Evolutionary conservation across 768 basidiomycete species (phyloP).

Genomic region (Hygrocybe punicea): DNA sequence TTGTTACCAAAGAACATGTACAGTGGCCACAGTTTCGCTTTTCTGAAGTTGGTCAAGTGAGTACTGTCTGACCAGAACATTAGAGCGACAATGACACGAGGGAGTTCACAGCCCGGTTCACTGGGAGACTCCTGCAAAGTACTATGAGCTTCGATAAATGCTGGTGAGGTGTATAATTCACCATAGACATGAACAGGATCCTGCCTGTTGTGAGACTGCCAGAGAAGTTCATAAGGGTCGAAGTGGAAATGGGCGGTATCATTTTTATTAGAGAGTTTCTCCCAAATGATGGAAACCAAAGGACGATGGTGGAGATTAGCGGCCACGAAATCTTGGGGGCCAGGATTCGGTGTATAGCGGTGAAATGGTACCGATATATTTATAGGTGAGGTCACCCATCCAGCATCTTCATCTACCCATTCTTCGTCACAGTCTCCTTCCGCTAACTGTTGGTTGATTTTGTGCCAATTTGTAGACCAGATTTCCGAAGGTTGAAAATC

Average conservation of each 20-base stretch:
- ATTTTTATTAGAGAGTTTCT: constrained; percentile 8
- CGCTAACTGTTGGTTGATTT: background rate
- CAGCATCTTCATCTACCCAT: constrained; percentile 12
- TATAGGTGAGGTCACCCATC: constrained; percentile 11
- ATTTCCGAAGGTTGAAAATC: constrained; percentile 10
- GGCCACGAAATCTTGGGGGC: constrained; percentile 6
- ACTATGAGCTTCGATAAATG: constrained; percentile 16
- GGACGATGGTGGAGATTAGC: constrained; percentile 12
- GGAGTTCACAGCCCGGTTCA: constrained; percentile 15
- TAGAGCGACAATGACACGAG: constrained; percentile 19
- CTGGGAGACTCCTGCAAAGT: constrained; percentile 14
- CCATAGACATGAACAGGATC: constrained; percentile 9
- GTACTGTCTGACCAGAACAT: constrained; percentile 36
- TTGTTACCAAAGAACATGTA: constrained; percentile 39
- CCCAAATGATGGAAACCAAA: constrained; percentile 14
- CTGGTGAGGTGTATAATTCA: constrained; percentile 18
- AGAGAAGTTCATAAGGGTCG: constrained; percentile 9
- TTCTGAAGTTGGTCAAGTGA: background rate
- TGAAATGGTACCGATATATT: constrained; percentile 10
- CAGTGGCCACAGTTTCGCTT: constrained; percentile 9
- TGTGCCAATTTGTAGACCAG: no score
- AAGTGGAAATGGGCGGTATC: constrained; percentile 4
- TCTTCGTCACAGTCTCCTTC: background rate
- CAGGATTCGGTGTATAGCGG: no score
- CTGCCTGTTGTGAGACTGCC: background rate